phyloP scores from a whole-genome alignment of 345 rosid species.

The Gynandropsis gynandra region DNA sequence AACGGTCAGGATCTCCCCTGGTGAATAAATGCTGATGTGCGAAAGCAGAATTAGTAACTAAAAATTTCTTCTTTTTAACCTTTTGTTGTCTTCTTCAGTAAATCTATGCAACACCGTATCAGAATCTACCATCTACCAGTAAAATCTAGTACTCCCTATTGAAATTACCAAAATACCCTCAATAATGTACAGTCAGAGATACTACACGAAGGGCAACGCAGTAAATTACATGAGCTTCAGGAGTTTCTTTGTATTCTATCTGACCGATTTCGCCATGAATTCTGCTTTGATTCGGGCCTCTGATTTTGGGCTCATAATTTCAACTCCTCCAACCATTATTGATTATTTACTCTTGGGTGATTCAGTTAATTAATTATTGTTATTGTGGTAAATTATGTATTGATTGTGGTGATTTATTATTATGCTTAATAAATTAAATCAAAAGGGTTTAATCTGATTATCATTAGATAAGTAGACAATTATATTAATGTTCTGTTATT shows the following conservation, averaged over 20 bases:
- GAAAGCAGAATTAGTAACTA: not conserved
- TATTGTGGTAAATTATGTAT: too few relatives aligned
- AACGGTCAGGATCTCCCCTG: constrained; percentile 30
- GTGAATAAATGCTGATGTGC: constrained; percentile 16
- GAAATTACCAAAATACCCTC: constrained; percentile 19
- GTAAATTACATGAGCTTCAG: not conserved
- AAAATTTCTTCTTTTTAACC: not conserved
- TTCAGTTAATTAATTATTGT: too few relatives aligned
- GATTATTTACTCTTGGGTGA: too few relatives aligned
- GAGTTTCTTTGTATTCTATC: constrained; percentile 3
- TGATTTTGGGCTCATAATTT: too few relatives aligned
- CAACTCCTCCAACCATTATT: too few relatives aligned
- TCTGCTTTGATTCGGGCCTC: too few relatives aligned
- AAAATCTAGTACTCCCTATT: constrained; percentile 22
- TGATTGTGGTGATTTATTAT: not conserved
- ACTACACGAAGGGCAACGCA: not conserved
- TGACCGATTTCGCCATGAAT: too few relatives aligned
- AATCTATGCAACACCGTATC: constrained; percentile 13
- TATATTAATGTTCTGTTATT: too few relatives aligned
- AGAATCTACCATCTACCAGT: constrained; percentile 26
- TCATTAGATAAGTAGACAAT: too few relatives aligned
- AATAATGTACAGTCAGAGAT: too few relatives aligned
- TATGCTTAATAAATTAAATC: too few relatives aligned
- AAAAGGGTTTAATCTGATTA: too few relatives aligned
- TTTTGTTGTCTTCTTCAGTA: constrained; percentile 20